These are phyloP conservation scores for Aspergillus novofumigatus DNA, from an alignment of 2,329 filamentous ascomycete species.

Conservation along the genomic window DNA sequence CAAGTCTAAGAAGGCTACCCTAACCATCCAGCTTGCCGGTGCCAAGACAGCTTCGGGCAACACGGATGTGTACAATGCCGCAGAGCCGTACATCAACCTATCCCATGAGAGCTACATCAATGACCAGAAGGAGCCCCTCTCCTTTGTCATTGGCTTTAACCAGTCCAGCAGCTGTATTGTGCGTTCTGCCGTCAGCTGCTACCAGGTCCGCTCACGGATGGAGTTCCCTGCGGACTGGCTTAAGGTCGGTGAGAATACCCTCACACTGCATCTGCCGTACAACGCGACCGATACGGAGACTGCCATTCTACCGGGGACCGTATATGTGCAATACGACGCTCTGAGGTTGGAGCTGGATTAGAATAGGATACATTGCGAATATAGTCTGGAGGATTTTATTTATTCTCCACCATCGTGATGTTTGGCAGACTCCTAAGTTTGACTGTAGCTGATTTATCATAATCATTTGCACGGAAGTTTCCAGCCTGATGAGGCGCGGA, in stretches of 20 bases:
- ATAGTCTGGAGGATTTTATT: no score
- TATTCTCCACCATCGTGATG: no score
- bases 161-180: conserved; percentile 59
- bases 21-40: conserved; percentile 61
- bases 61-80: conserved; percentile 55
- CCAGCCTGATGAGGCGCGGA: no score
- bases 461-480: no score
- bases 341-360: conserved; percentile 52
- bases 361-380: neutral
- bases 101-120: conserved; percentile 50
- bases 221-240: conserved; percentile 50
- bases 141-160: conserved; percentile 41
- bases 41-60: conserved; percentile 61
- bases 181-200: conserved; percentile 57
- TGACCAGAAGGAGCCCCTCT: conserved; percentile 29
- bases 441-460: no score
- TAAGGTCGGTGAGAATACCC: conserved; percentile 50
- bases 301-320: conserved; percentile 50
- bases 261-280: conserved; percentile 56
- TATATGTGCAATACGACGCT: conserved; percentile 65
- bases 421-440: no score
- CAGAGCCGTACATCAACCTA: conserved; percentile 51
- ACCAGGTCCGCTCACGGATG: conserved; percentile 59
- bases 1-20: conserved; percentile 47
- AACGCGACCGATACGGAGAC: conserved; percentile 58